phyloP scores from a whole-genome alignment of 495 filamentous ascomycete genomes.

The Podospora pseudopauciseta region DNA sequence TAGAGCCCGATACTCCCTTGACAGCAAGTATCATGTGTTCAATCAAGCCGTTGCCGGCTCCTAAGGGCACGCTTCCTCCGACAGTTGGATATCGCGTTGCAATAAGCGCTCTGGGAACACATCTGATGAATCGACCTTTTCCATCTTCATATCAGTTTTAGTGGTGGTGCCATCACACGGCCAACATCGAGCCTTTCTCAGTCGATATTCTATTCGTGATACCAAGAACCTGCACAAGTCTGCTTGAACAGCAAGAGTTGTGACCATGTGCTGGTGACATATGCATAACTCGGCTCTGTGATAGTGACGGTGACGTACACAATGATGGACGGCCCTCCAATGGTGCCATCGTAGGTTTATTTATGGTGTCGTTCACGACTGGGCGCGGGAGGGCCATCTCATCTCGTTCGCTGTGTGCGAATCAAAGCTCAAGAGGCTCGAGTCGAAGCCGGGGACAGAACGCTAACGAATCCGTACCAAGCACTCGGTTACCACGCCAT shows the following conservation, averaged over 20 bases:
- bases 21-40: neutral
- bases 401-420: neutral
- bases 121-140: neutral
- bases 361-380: constrained; percentile 3
- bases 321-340: neutral
- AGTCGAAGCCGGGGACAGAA: constrained; percentile 3
- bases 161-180: neutral
- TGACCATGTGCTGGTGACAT: neutral
- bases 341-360: constrained; percentile 1
- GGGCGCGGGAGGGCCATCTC: neutral
- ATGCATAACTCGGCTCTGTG: constrained; percentile 17
- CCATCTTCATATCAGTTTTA: neutral
- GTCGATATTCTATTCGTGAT: neutral
- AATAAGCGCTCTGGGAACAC: neutral
- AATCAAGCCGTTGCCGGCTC: neutral
- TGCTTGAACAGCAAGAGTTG: neutral
- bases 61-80: neutral
- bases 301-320: constrained; percentile 23
- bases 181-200: neutral
- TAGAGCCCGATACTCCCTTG: neutral
- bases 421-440: constrained; percentile 2
- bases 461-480: constrained; percentile 12
- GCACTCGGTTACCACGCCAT: constrained; percentile 17
- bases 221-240: neutral
- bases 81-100: neutral